A percentile compares a stretch with the other conserved stretches of the same genome.
Evolutionary conservation across 78 protist species (phyloP).

Genomic region (Salpingoeca rosetta): DNA sequence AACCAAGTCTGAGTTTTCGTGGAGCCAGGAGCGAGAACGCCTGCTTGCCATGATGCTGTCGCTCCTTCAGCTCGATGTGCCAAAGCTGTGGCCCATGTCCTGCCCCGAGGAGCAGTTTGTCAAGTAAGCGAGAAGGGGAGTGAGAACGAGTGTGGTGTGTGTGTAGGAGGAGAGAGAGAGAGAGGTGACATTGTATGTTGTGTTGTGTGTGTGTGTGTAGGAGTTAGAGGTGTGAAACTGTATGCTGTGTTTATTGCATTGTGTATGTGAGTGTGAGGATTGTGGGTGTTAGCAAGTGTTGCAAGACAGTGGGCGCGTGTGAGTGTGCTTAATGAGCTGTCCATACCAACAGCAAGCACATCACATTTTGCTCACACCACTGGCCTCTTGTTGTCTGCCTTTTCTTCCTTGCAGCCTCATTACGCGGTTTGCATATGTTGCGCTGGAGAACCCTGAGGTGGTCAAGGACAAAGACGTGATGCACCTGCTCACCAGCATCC

Average conservation of each 20-base stretch:
- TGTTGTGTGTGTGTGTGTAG: background rate
- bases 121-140: background rate
- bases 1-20: background rate
- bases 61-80: background rate
- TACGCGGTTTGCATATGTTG: background rate
- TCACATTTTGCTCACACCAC: background rate
- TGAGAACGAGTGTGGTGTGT: too few species aligned
- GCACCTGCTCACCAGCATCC: background rate
- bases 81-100: background rate
- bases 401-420: background rate
- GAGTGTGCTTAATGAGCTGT: too few species aligned
- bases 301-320: too few species aligned
- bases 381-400: background rate
- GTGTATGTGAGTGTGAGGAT: too few species aligned
- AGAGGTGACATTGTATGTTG: too few species aligned
- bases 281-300: too few species aligned
- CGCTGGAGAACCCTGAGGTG: background rate
- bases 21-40: background rate
- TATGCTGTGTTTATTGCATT: too few species aligned
- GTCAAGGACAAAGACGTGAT: background rate
- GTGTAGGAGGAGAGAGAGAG: too few species aligned
- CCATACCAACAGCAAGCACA: too few species aligned
- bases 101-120: background rate
- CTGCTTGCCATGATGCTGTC: background rate
- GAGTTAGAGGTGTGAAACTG: too few species aligned